Conservation (phyloP, 192 early-diverging fungal genomes). For the Kappamyces sp. region DNA sequence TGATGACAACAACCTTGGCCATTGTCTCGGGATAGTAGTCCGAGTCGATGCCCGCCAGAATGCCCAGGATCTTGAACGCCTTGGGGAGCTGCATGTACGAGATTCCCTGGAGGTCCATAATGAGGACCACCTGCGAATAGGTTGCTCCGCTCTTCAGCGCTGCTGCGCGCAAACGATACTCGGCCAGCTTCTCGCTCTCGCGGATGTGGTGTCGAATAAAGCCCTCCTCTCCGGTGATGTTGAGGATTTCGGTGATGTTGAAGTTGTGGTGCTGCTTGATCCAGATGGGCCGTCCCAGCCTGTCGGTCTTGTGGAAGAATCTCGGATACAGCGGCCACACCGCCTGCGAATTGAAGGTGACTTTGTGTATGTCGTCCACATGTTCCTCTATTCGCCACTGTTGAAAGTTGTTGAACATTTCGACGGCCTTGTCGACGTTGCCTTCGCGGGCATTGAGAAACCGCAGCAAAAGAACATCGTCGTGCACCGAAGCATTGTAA, state of each 20-base stretch:
- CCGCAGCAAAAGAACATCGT: slow-evolving; percentile 47
- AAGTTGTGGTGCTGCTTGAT: slow-evolving; percentile 77
- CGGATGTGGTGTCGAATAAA: slow-evolving; percentile 71
- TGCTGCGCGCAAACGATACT: slow-evolving; percentile 72
- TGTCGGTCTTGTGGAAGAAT: slow-evolving; percentile 87
- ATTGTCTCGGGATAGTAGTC: slow-evolving; percentile 92
- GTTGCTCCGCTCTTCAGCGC: slow-evolving; percentile 50
- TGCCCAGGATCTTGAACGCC: slow-evolving; percentile 57
- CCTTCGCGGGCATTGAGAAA: slow-evolving; percentile 55
- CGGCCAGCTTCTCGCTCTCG: slow-evolving; percentile 65
- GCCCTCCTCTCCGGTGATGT: slow-evolving; percentile 57
- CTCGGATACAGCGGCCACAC: slow-evolving; percentile 63
- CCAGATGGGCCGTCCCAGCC: slow-evolving; percentile 81
- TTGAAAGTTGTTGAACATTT: slow-evolving; percentile 55
- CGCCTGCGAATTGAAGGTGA: slow-evolving; percentile 58
- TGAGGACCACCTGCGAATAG: slow-evolving; percentile 76
- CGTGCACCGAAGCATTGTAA: not conserved
- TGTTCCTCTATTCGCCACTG: slow-evolving; percentile 48
- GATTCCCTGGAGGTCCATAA: slow-evolving; percentile 86
- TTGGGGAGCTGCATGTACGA: slow-evolving; percentile 67
- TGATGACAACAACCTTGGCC: slow-evolving; percentile 85
- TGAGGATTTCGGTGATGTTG: slow-evolving; percentile 56
- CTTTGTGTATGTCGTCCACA: slow-evolving; percentile 45
- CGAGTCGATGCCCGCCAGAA: slow-evolving; percentile 77
- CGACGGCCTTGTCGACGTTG: slow-evolving; percentile 44